Evolutionary conservation across 192 early-diverging fungal species (phyloP).

Genomic region (Haplosporangium gracile): DNA sequence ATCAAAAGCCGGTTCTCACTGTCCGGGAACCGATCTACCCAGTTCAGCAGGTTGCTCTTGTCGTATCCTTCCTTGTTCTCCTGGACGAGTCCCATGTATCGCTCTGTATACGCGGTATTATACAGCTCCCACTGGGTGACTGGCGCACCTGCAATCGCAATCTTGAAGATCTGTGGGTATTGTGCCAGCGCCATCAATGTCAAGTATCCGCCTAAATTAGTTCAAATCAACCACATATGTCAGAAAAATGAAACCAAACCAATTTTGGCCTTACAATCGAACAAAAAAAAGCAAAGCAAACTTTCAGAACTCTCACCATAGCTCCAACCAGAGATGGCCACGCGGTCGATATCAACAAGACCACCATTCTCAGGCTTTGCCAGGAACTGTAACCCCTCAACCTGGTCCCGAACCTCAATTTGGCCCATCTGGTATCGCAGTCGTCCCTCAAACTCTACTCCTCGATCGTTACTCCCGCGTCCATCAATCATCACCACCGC

Average conservation of each 20-base stretch:
- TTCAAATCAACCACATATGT: not conserved
- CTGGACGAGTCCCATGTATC: conserved; percentile 71
- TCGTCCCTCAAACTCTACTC: conserved; percentile 69
- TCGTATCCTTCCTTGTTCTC: conserved; percentile 64
- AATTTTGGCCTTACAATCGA: no score
- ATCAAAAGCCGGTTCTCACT: conserved; percentile 72
- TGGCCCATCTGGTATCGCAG: conserved; percentile 68
- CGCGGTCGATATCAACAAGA: conserved; percentile 68
- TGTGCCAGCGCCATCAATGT: conserved; percentile 73
- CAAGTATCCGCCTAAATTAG: conserved; percentile 70
- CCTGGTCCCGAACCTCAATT: conserved; percentile 74
- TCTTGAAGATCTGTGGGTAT: conserved; percentile 70
- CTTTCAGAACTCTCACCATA: conserved; percentile 59
- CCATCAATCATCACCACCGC: conserved; percentile 75
- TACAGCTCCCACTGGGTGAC: conserved; percentile 83
- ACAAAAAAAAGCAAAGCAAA: not conserved
- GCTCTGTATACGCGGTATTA: conserved; percentile 80
- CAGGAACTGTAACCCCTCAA: conserved; percentile 66
- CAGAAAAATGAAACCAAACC: not conserved
- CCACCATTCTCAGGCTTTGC: conserved; percentile 58
- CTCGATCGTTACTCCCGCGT: conserved; percentile 75
- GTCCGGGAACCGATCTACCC: conserved; percentile 68
- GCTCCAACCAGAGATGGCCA: conserved; percentile 82
- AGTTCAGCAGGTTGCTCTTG: conserved; percentile 65
- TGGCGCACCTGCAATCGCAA: conserved; percentile 77